Conservation (phyloP, 108 stramenopile species). For the Cyclotella cryptica region DNA sequence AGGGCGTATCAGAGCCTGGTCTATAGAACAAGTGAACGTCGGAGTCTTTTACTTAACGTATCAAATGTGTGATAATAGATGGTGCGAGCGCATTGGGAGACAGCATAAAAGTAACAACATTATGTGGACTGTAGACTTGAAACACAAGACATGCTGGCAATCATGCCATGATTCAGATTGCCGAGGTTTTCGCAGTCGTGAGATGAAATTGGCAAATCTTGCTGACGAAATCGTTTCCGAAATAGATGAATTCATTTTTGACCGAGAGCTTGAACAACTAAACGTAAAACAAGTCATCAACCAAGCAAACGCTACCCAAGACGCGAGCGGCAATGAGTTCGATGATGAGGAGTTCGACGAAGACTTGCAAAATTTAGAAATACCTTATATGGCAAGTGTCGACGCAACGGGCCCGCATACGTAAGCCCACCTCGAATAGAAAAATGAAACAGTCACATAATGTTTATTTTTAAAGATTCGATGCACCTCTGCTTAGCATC, state of each 20-base stretch:
- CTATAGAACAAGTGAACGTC: conserved; percentile 50
- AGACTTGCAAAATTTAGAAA: background rate
- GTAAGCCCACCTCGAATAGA: no score
- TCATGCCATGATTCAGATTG: conserved; percentile 86
- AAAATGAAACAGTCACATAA: no score
- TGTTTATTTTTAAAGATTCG: no score
- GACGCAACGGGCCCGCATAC: no score
- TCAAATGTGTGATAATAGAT: conserved; percentile 83
- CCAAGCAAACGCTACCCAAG: background rate
- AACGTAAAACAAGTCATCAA: conserved; percentile 29
- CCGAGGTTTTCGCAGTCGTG: conserved; percentile 51
- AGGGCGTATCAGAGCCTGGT: conserved; percentile 87
- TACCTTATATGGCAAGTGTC: background rate
- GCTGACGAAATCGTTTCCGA: conserved; percentile 46
- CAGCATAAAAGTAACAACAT: conserved; percentile 77
- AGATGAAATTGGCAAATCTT: conserved; percentile 35
- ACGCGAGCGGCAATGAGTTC: background rate
- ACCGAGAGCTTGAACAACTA: conserved; percentile 42
- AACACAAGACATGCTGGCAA: conserved; percentile 61
- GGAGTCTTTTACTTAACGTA: conserved; percentile 60
- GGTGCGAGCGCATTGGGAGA: conserved; percentile 56
- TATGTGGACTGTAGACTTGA: conserved; percentile 82
- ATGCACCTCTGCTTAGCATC: no score
- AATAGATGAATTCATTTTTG: conserved; percentile 56
- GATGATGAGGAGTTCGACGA: background rate